Evolutionary conservation across 306 rosid species (phyloP), one percentile per base, ranked within the genome.

Genomic region (Malus orientalis): DNA sequence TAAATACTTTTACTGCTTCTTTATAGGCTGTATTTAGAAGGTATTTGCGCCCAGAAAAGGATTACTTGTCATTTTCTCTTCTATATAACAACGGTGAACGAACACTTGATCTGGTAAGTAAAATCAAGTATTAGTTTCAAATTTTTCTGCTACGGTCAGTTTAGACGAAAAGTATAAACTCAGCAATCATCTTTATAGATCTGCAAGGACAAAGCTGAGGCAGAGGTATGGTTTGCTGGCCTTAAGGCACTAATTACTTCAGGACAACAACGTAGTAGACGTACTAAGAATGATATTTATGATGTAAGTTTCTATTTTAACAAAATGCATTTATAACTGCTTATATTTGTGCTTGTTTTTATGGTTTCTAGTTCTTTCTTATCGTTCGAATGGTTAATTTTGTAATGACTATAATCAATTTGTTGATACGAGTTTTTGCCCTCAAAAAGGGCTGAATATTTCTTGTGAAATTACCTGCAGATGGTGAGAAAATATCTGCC

Each of bases 151-250:
- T 51, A 53, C 57, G 8, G 15, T 54, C 66, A 36, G 55, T 49
- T 25, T 79, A 59, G 64, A 44, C 78, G 49, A 19, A 54, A 81
- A 71, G 38, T 68, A 36, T 66, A 66, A 81, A 54, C 62, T 70
- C 38, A 66, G 72, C 62, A 68, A 66, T 76, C 11, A 20, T 61
- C n/a, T 59, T 75, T 84, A 70, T 88, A 95, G 97, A 87, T 92
- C 72, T 95, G 98, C 93, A 95, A 95, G 92, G 98, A 92, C 85
- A 86, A 88, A 88, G 87, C 90, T 73, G 98, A 92, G 84, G 87
- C 84, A 77, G 97, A 92, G 79, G 58, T 89, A 71, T 95, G 97
- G 98, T 75, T 95, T 84, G 86, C 83, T 64, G 87, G 91, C 76
- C 97, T 95, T 70, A 87, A 89, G 84, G 82, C 89, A 73, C 82